Evolutionary conservation across 306 rosid genomes (phyloP).

Genomic region (Coriaria nepalensis): DNA sequence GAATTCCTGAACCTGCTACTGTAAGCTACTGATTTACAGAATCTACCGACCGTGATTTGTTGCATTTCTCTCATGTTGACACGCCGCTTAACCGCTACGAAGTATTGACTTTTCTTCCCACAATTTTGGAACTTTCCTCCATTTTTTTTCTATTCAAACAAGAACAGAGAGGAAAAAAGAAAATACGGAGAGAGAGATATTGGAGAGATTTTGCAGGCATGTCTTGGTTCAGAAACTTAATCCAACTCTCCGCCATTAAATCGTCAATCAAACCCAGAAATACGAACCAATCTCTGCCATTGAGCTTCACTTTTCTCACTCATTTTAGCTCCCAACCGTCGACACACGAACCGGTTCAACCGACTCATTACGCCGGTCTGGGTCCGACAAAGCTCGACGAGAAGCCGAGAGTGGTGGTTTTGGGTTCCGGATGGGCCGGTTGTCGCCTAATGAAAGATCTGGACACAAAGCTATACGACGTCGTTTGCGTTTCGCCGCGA

Average conservation of each 20-base stretch:
- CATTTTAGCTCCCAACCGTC: constrained; percentile 31
- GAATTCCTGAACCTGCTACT: too few relatives aligned
- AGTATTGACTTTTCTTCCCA: too few relatives aligned
- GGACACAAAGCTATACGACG: constrained; percentile 54
- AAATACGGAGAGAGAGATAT: constrained; percentile 2
- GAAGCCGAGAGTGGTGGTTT: constrained; percentile 84
- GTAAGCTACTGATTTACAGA: too few relatives aligned
- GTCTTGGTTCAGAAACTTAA: constrained; percentile 54
- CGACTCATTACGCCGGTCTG: constrained; percentile 25
- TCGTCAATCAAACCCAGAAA: constrained; percentile 19
- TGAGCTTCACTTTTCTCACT: constrained; percentile 18
- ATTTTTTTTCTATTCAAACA: too few relatives aligned
- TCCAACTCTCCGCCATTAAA: constrained; percentile 22
- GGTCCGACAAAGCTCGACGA: constrained; percentile 43
- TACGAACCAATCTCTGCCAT: constrained; percentile 19
- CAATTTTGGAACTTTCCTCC: too few relatives aligned
- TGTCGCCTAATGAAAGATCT: constrained; percentile 73
- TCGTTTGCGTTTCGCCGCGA: constrained; percentile 92
- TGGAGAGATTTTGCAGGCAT: too few relatives aligned
- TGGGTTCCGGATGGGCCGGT: constrained; percentile 96
- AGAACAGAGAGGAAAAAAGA: background rate
- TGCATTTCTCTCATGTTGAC: too few relatives aligned
- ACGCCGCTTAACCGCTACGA: too few relatives aligned
- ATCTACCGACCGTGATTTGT: too few relatives aligned
- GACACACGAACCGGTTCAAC: constrained; percentile 4